Evolutionary conservation across 805 yeast species (phyloP), one percentile per base, ranked within the genome.

Genomic region (Lachancea lanzarotensis): DNA sequence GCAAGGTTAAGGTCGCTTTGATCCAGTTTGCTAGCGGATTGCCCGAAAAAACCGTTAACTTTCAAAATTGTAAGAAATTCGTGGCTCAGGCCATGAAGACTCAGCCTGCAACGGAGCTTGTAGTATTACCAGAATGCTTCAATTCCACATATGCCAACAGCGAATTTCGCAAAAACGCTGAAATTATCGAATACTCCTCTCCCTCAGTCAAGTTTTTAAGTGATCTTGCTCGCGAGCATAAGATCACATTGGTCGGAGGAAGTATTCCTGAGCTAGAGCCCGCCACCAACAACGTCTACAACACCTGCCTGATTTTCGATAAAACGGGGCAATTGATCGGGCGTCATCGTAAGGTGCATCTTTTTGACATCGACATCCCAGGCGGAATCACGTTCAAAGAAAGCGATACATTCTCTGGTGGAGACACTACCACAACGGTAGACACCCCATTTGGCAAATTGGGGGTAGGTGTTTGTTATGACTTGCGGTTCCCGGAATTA

Each of bases 61-160:
- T 91, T 48, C 60, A 71, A 40, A 81, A 83, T 53, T 95, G 86
- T 3, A 72, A 76, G 40, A 72, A 71, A 10, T 79, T 75, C 53
- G 78, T 88, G 38, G 70, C 72, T 18, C 77, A 75, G 45, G 97
- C 98, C 0, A 49, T 82, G 35, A 38, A 45, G 11, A 61, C 70
- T 45, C 79, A 82, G 19, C 72, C 79, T 15, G 76, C 81, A 7
- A 76, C 82, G 7, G 84, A 90, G 55, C 70, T 91, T 35, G 76
- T 93, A 10, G 87, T 93, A 52, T 70, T 93, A 27, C 98, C 98
- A 8, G 98, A 93, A 68, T 89, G 96, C 68, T 91, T 90, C 76
- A 93, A 91, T 63, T 86, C 96, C 1, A 98, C 98, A 2, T 93
- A 93, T 60, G 79, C 95, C 0, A 95, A 88, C 25, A 77, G 78